A percentile compares a stretch with the other conserved stretches of the same genome.
phyloP scores from a whole-genome alignment of 306 rosid genomes.

The Vigna radiata region DNA sequence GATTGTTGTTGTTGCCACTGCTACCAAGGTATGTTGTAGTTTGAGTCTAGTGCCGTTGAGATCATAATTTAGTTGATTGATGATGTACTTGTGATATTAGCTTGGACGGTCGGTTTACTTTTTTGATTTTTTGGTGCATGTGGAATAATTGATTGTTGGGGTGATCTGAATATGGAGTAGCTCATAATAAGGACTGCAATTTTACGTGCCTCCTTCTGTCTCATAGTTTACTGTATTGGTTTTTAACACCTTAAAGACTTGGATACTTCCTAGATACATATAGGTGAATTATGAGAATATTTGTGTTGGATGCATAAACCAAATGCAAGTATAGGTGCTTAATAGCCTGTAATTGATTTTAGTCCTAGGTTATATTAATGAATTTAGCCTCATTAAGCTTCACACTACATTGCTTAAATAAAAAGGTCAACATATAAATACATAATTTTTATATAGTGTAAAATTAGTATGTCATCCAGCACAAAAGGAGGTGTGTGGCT shows the following conservation, averaged over 20 bases:
- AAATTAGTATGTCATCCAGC: not conserved
- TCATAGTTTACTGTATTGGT: not conserved
- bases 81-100: not conserved
- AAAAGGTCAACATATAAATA: no score
- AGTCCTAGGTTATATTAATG: slow-evolving; percentile 12
- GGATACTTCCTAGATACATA: not conserved
- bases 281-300: not conserved
- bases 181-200: slow-evolving; percentile 1
- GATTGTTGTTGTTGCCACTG: slow-evolving; percentile 74
- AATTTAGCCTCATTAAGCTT: not conserved
- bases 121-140: slow-evolving; percentile 27
- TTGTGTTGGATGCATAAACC: not conserved
- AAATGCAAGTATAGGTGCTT: not conserved
- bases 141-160: slow-evolving; percentile 16
- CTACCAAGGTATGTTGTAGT: slow-evolving; percentile 72
- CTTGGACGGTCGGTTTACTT: slow-evolving; percentile 20
- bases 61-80: slow-evolving; percentile 28
- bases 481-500: not conserved
- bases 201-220: not conserved
- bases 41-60: slow-evolving; percentile 15
- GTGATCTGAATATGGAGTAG: slow-evolving; percentile 27
- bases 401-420: not conserved
- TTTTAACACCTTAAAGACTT: not conserved
- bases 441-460: no score
- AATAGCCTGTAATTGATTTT: slow-evolving; percentile 23